Percentiles rank a stretch among this genome's conserved stretches.
Conservation (phyloP, 768 basidiomycete genomes). For the Boletus pseudopeckii region DNA sequence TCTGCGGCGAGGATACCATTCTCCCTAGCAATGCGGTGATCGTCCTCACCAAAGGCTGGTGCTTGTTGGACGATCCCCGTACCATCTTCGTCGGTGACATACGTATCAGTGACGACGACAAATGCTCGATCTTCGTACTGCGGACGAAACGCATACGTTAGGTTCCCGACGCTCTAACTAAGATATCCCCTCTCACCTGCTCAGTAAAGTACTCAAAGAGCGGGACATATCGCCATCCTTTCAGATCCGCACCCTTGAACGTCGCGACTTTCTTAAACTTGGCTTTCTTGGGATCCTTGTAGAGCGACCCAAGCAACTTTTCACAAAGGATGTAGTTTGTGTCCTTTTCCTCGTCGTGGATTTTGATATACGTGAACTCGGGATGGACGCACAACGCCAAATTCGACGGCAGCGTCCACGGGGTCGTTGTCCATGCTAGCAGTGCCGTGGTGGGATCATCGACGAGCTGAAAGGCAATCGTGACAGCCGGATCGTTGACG, state of each 20-base stretch:
- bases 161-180: not conserved
- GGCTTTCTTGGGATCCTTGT: constrained; percentile 96
- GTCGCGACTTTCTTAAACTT: constrained; percentile 89
- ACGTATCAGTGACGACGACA: constrained; percentile 83
- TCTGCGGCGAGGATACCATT: constrained; percentile 81
- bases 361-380: constrained; percentile 94
- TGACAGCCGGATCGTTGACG: constrained; percentile 93
- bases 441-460: constrained; percentile 89
- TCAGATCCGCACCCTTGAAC: constrained; percentile 90
- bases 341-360: constrained; percentile 83
- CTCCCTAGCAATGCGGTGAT: constrained; percentile 88
- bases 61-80: constrained; percentile 99
- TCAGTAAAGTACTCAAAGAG: constrained; percentile 97
- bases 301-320: constrained; percentile 76
- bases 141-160: not conserved
- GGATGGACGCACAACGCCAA: constrained; percentile 95
- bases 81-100: constrained; percentile 90
- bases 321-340: constrained; percentile 93
- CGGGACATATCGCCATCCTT: constrained; percentile 93
- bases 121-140: constrained; percentile 92
- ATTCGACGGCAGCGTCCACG: constrained; percentile 97
- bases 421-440: constrained; percentile 98
- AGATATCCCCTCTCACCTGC: constrained; percentile 49
- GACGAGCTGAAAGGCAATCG: constrained; percentile 87
- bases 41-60: constrained; percentile 97